phyloP scores from a whole-genome alignment of 164 flowering plant species.

The Magnolia sinica region DNA sequence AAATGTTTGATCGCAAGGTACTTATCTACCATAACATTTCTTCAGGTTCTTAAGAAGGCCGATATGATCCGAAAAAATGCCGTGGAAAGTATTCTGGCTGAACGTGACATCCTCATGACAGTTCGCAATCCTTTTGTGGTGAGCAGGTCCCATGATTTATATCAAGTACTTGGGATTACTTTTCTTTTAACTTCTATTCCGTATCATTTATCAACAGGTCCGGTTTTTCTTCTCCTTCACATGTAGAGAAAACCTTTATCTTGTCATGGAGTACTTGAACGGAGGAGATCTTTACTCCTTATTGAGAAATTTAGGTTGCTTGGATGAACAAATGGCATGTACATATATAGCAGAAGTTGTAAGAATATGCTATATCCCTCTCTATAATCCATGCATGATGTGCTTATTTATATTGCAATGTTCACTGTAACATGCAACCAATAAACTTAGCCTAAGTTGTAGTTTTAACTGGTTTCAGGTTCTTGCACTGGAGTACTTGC shows the following conservation, averaged over 20 bases:
- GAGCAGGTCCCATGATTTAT: conserved; percentile 24
- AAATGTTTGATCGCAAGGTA: no score
- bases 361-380: conserved; percentile 25
- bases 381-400: no score
- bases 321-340: conserved; percentile 95
- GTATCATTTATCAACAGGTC: conserved; percentile 59
- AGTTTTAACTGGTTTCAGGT: conserved; percentile 48
- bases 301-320: conserved; percentile 83
- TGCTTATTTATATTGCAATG: no score
- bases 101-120: conserved; percentile 87
- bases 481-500: conserved; percentile 97
- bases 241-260: conserved; percentile 94
- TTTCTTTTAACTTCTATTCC: conserved; percentile 16
- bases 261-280: conserved; percentile 97
- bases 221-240: conserved; percentile 99
- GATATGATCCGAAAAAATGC: conserved; percentile 98
- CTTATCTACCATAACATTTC: conserved; percentile 2
- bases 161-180: background rate
- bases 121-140: conserved; percentile 99
- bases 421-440: no score
- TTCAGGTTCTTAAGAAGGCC: conserved; percentile 86
- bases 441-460: no score
- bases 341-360: conserved; percentile 94
- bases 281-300: conserved; percentile 97
- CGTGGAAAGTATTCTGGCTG: conserved; percentile 97